These are phyloP conservation scores for Puya raimondii DNA, from an alignment of 176 grass and related monocot species.

Conservation along the genomic window DNA sequence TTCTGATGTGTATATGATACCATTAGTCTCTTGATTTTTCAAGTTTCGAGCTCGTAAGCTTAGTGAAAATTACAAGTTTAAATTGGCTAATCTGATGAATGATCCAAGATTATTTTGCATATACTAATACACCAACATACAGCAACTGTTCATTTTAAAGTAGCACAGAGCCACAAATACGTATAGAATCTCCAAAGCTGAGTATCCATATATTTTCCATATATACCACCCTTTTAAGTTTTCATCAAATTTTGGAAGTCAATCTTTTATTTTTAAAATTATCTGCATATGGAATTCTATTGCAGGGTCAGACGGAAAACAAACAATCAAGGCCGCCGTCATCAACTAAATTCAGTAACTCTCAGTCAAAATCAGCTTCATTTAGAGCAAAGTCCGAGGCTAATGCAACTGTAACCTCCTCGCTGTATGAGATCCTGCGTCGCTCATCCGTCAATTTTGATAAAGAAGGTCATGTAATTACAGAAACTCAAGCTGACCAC, in stretches of 20 bases:
- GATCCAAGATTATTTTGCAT: not conserved
- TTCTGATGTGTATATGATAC: too few species aligned
- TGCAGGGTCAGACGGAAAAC: slow-evolving; percentile 40
- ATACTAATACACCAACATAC: not conserved
- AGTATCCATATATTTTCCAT: too few species aligned
- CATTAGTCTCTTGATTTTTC: not conserved
- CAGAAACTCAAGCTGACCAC: slow-evolving; percentile 46
- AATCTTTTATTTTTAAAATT: not conserved
- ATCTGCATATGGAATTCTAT: not conserved
- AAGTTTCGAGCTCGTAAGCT: not conserved
- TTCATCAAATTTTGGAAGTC: not conserved
- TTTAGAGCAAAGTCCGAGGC: slow-evolving; percentile 18
- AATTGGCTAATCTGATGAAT: not conserved
- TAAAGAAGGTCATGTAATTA: slow-evolving; percentile 32
- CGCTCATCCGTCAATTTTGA: slow-evolving; percentile 41
- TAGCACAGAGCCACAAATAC: too few species aligned
- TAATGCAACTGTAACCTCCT: slow-evolving; percentile 30
- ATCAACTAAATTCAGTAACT: slow-evolving; percentile 44
- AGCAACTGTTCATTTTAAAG: not conserved
- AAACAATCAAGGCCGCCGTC: slow-evolving; percentile 33
- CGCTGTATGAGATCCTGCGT: slow-evolving; percentile 56
- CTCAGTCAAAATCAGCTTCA: slow-evolving; percentile 43
- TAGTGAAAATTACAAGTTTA: not conserved
- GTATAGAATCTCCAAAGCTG: too few species aligned
- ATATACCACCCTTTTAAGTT: not conserved